phyloP scores from a whole-genome alignment of 495 filamentous ascomycete genomes.

The Coniosporium apollinis region DNA sequence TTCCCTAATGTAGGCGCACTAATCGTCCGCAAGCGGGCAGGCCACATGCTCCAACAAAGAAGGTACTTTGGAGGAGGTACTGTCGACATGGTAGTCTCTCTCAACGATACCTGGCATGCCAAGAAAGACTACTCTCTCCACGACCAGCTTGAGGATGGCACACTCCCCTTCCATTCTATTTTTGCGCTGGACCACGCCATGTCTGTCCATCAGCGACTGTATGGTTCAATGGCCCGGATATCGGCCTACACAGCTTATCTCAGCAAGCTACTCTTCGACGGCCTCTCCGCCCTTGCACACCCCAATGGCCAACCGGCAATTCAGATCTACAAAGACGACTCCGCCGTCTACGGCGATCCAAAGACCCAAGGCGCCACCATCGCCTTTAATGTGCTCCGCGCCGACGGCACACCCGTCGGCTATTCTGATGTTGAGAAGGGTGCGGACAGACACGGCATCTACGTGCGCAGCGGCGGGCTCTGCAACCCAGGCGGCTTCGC shows the following conservation, averaged over 20 bases:
- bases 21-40: constrained; percentile 45
- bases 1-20: constrained; percentile 62
- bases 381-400: constrained; percentile 46
- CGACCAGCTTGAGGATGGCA: constrained; percentile 60
- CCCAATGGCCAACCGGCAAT: constrained; percentile 39
- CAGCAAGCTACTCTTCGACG: constrained; percentile 31
- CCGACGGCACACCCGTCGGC: constrained; percentile 37
- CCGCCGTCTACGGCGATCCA: constrained; percentile 35
- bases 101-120: constrained; percentile 45
- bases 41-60: constrained; percentile 41
- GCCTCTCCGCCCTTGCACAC: constrained; percentile 38
- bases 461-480: constrained; percentile 51
- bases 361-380: constrained; percentile 50
- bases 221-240: constrained; percentile 42
- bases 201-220: constrained; percentile 44
- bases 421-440: constrained; percentile 44
- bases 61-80: constrained; percentile 68
- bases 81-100: constrained; percentile 47
- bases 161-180: constrained; percentile 62
- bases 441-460: constrained; percentile 45
- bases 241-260: constrained; percentile 47
- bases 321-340: constrained; percentile 41
- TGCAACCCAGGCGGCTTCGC: constrained; percentile 43
- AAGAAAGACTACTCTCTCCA: constrained; percentile 42
- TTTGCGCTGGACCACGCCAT: constrained; percentile 54